A percentile compares a stretch with the other conserved stretches of the same genome.
Conservation (phyloP, 306 rosid genomes). For the Alnus glutinosa region DNA sequence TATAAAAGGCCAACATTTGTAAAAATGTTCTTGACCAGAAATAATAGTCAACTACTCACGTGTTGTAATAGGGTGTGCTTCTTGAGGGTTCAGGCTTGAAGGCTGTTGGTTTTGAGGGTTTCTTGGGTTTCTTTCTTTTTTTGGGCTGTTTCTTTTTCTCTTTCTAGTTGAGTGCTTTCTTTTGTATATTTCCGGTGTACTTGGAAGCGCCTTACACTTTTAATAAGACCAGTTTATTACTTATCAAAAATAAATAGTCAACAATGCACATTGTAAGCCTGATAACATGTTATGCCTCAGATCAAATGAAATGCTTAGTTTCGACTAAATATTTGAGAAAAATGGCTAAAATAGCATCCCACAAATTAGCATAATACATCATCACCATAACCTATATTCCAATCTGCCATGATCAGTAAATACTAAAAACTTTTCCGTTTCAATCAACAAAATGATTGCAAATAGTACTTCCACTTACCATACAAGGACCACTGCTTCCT, state of each 20-base stretch:
- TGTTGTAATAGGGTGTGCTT: too few species aligned
- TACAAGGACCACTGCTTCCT: conserved; percentile 78
- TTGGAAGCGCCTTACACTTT: too few species aligned
- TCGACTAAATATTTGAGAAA: not conserved
- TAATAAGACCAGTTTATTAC: too few species aligned
- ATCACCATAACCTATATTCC: not conserved
- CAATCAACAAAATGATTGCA: conserved; percentile 21
- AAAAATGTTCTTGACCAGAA: not conserved
- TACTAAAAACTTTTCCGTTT: conserved; percentile 14
- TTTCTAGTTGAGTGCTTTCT: too few species aligned
- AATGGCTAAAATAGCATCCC: not conserved
- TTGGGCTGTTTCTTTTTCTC: too few species aligned
- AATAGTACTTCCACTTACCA: conserved; percentile 57
- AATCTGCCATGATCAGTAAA: not conserved
- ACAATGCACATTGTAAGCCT: not conserved
- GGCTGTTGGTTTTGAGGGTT: too few species aligned
- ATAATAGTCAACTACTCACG: not conserved
- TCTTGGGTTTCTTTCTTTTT: too few species aligned
- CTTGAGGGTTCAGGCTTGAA: too few species aligned
- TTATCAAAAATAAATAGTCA: not conserved
- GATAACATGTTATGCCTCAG: not conserved
- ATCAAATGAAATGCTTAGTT: not conserved
- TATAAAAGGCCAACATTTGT: not conserved
- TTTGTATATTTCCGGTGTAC: too few species aligned
- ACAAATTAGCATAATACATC: not conserved